Percentiles rank a stretch among this genome's conserved stretches.
Conservation (phyloP, 108 stramenopile species). For the Thalassiosira profunda region DNA sequence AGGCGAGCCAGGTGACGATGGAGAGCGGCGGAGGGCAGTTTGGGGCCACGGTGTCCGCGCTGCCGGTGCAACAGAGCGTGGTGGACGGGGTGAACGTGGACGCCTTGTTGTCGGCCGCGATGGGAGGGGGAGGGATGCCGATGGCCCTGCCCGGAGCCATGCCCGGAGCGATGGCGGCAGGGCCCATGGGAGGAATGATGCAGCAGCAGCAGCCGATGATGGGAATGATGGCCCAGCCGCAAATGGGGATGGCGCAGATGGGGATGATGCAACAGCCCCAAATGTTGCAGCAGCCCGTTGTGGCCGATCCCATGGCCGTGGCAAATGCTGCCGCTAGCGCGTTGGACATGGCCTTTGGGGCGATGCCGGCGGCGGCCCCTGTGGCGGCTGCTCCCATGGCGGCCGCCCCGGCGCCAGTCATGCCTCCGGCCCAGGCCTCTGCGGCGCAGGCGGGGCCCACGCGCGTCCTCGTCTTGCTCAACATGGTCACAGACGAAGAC, state of each 20-base stretch:
- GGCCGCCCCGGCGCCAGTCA: not conserved
- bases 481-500: conserved; percentile 98
- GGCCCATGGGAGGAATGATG: conserved; percentile 50
- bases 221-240: conserved; percentile 1
- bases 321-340: conserved; percentile 63
- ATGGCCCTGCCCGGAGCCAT: conserved; percentile 11
- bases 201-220: conserved; percentile 37
- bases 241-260: conserved; percentile 18
- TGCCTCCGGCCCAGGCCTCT: not conserved
- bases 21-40: conserved; percentile 5
- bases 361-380: conserved; percentile 11
- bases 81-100: conserved; percentile 84
- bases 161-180: conserved; percentile 23
- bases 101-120: conserved; percentile 78
- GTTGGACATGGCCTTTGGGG: conserved; percentile 63
- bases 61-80: conserved; percentile 28
- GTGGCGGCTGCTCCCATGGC: conserved; percentile 19
- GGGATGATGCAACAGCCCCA: conserved; percentile 17
- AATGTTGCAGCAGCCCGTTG: conserved; percentile 25
- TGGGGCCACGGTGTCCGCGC: conserved; percentile 13
- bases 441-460: conserved; percentile 21
- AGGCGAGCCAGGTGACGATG: not conserved
- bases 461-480: conserved; percentile 91
- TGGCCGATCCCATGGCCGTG: conserved; percentile 62
- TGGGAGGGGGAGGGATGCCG: conserved; percentile 46